Conservation (phyloP, 1,284 basidiomycete genomes). For the Paramarasmius palmivorus region DNA sequence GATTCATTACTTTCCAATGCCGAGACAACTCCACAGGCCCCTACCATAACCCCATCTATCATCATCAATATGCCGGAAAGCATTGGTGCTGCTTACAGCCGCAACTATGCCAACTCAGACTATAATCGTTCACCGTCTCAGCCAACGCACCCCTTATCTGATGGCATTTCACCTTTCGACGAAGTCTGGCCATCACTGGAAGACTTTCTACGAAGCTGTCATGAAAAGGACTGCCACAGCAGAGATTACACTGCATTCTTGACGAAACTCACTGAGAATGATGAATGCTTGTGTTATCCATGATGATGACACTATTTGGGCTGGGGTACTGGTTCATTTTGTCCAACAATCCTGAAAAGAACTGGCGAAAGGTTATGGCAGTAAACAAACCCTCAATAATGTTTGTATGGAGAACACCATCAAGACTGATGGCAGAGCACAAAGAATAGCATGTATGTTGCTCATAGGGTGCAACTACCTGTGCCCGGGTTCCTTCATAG, state of each 20-base stretch:
- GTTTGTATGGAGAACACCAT: constrained; percentile 20
- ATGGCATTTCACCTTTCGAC: neutral
- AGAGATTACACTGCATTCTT: neutral
- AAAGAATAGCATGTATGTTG: constrained; percentile 18
- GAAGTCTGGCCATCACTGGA: neutral
- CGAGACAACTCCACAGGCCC: too few relatives aligned
- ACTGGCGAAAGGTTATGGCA: constrained; percentile 6
- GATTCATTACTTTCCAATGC: neutral
- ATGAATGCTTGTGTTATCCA: constrained; percentile 21
- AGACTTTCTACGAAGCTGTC: neutral
- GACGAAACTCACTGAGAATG: neutral
- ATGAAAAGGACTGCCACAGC: neutral
- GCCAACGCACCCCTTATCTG: too few relatives aligned
- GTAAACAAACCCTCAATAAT: constrained; percentile 20
- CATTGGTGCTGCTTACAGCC: too few relatives aligned
- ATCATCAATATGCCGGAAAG: constrained; percentile 1
- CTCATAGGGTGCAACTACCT: neutral
- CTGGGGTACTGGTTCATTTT: constrained; percentile 17
- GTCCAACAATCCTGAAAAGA: constrained; percentile 17
- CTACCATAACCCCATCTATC: neutral
- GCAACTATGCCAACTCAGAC: too few relatives aligned
- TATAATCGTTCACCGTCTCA: too few relatives aligned
- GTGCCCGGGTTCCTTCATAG: neutral
- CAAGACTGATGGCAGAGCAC: constrained; percentile 20
- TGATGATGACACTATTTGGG: constrained; percentile 17